These are phyloP conservation scores for Tolypocladium pustulatum DNA, from an alignment of 2,329 filamentous ascomycete genomes.

Conservation along the genomic window DNA sequence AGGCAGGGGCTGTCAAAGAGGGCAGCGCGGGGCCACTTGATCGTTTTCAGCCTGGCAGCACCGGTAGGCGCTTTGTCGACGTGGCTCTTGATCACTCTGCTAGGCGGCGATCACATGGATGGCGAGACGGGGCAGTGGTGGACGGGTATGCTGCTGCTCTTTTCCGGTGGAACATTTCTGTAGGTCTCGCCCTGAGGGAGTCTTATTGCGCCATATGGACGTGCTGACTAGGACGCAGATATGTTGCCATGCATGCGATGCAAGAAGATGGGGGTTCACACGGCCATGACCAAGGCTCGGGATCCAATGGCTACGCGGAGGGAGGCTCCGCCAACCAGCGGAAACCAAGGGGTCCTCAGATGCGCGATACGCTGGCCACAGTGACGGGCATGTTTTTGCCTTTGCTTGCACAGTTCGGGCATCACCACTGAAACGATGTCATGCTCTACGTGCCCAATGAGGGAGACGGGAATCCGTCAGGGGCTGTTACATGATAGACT, in stretches of 20 bases:
- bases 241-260: slow-evolving; percentile 98
- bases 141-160: slow-evolving; percentile 87
- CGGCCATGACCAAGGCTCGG: slow-evolving; percentile 38
- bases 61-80: slow-evolving; percentile 77
- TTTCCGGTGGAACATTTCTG: slow-evolving; percentile 92
- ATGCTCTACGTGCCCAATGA: neutral
- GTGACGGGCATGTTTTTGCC: slow-evolving; percentile 70
- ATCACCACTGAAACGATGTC: slow-evolving; percentile 42
- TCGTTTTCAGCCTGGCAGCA: slow-evolving; percentile 85
- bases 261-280: slow-evolving; percentile 55
- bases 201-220: neutral
- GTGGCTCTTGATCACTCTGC: slow-evolving; percentile 65
- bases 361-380: slow-evolving; percentile 60
- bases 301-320: slow-evolving; percentile 45
- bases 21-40: slow-evolving; percentile 70
- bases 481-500: neutral
- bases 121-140: slow-evolving; percentile 66
- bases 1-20: slow-evolving; percentile 88
- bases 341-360: slow-evolving; percentile 44
- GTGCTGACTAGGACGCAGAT: slow-evolving; percentile 37
- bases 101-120: slow-evolving; percentile 50
- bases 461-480: neutral
- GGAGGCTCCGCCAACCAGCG: slow-evolving; percentile 31
- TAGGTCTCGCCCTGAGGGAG: slow-evolving; percentile 35
- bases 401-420: slow-evolving; percentile 66